Percentiles rank a stretch among this genome's conserved stretches.
phyloP scores from a whole-genome alignment of 345 rosid genomes.

The Toxicodendron radicans region DNA sequence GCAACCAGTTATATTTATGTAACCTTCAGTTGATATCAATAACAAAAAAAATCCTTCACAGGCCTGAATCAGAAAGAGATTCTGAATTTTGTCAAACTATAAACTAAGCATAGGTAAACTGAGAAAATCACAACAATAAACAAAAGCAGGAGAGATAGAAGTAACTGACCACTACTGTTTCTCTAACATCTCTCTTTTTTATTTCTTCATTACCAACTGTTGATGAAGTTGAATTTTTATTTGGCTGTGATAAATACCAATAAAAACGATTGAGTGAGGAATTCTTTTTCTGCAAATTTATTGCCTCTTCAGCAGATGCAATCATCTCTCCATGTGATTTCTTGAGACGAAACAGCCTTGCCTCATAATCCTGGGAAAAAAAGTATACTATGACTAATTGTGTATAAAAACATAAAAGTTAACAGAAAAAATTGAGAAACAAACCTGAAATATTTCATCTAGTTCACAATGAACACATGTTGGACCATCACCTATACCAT shows the following conservation, averaged over 20 bases:
- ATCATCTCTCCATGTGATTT: conserved; percentile 66
- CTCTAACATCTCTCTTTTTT: conserved; percentile 63
- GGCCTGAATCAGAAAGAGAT: neutral
- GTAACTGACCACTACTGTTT: conserved; percentile 66
- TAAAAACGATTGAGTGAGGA: conserved; percentile 81
- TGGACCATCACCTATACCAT: conserved; percentile 70
- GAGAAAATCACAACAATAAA: neutral
- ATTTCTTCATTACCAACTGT: conserved; percentile 40
- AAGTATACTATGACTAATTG: conserved; percentile 12
- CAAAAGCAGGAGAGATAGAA: conserved; percentile 24
- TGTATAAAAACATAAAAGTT: conserved; percentile 14
- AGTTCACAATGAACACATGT: conserved; percentile 81
- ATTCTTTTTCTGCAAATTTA: conserved; percentile 68
- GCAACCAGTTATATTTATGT: neutral
- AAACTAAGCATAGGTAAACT: neutral
- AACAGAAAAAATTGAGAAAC: conserved; percentile 21
- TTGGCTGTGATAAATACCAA: conserved; percentile 58
- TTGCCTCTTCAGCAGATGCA: conserved; percentile 80
- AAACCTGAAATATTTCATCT: conserved; percentile 79
- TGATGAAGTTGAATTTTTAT: conserved; percentile 40
- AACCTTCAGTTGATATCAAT: neutral
- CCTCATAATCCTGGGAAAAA: conserved; percentile 69
- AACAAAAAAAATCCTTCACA: neutral
- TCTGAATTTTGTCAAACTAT: conserved; percentile 2
- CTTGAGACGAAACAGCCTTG: conserved; percentile 81